phyloP scores from a whole-genome alignment of 148 eudicot genomes.

The Vaccinium macrocarpon region DNA sequence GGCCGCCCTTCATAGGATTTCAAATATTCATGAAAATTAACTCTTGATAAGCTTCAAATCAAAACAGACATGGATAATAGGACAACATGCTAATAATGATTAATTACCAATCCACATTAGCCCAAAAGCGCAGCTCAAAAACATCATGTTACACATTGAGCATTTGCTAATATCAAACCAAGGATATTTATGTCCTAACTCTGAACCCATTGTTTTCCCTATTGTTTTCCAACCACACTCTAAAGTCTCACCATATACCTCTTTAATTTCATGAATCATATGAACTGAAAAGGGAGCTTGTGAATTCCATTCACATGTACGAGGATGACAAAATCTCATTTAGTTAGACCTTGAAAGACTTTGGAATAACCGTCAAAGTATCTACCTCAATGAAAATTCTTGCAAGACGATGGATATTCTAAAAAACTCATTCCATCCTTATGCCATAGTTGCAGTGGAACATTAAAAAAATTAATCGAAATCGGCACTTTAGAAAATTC shows the following conservation, averaged over 20 bases:
- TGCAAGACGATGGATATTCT: no score
- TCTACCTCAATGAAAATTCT: no score
- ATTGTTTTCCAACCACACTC: background rate
- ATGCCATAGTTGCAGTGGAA: background rate
- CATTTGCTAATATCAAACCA: background rate
- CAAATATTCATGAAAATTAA: background rate
- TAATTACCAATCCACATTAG: background rate
- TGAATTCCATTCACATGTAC: background rate
- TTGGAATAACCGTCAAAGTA: no score
- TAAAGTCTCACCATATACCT: background rate
- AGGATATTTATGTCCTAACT: background rate
- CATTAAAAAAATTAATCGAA: background rate
- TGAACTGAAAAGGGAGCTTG: background rate
- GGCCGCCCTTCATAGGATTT: background rate
- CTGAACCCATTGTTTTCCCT: background rate
- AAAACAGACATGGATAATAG: background rate
- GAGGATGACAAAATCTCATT: background rate
- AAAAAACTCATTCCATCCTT: background rate
- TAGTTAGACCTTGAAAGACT: background rate
- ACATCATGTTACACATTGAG: background rate
- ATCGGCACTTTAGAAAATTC: background rate
- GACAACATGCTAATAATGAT: background rate
- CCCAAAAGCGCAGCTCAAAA: background rate
- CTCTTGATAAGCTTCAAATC: background rate
- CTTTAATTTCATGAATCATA: background rate